Conservation (phyloP, 345 rosid species). For the Brassica napus region Da-Ae NC_063440.1:18229001-18229500, state of each 20-base stretch:
- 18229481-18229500: constrained; percentile 81
- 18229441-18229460: not conserved
- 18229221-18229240: constrained; percentile 94
- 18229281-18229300: constrained; percentile 42
- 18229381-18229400: not conserved
- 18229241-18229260: constrained; percentile 92
- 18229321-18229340: not conserved
- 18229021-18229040: not conserved
- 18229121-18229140: constrained; percentile 83
- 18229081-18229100: not conserved
- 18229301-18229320: not conserved
- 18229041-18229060: not conserved
- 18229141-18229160: constrained; percentile 89
- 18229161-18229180: constrained; percentile 89
- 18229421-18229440: not conserved
- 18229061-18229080: not conserved
- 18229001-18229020: constrained; percentile 72
- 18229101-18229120: constrained; percentile 93
- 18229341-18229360: not conserved
- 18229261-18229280: constrained; percentile 95
- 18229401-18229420: constrained; percentile 10
- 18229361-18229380: not conserved
- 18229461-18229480: not conserved
- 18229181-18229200: constrained; percentile 90
- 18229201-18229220: constrained; percentile 93